phyloP scores from a whole-genome alignment of 2,329 filamentous ascomycete species.

The Orbilia javanica region DNA sequence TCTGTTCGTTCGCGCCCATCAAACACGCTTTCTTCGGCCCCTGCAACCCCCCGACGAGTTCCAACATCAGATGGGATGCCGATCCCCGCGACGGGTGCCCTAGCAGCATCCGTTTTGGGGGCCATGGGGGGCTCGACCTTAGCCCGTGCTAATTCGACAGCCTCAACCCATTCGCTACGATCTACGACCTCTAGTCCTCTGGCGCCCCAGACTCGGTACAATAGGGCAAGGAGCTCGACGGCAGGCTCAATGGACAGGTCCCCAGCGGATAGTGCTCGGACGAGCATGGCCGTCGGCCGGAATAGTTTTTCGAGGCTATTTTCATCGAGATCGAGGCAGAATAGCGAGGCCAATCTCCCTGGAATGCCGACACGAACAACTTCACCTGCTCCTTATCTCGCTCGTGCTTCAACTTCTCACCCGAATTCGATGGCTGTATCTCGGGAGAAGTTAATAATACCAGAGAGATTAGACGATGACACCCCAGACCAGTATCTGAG shows the following conservation, averaged over 20 bases:
- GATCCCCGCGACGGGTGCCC: constrained; percentile 63
- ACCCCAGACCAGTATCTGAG: constrained; percentile 89
- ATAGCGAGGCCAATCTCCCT: constrained; percentile 77
- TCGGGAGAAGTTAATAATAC: constrained; percentile 74
- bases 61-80: constrained; percentile 43
- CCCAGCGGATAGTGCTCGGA: constrained; percentile 56
- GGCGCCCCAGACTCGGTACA: constrained; percentile 49
- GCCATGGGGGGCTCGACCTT: constrained; percentile 66
- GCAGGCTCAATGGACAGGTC: constrained; percentile 78
- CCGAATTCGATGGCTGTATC: constrained; percentile 84
- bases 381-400: constrained; percentile 61
- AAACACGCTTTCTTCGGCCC: constrained; percentile 39
- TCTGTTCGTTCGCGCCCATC: constrained; percentile 32
- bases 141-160: constrained; percentile 73
- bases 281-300: constrained; percentile 71
- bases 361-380: constrained; percentile 64
- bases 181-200: constrained; percentile 55
- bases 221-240: constrained; percentile 78
- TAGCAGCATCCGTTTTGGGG: constrained; percentile 64
- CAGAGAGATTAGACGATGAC: constrained; percentile 86
- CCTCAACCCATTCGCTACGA: constrained; percentile 75
- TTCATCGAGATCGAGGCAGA: constrained; percentile 81
- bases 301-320: constrained; percentile 94
- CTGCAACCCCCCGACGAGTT: constrained; percentile 35
- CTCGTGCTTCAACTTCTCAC: constrained; percentile 74